phyloP scores from a whole-genome alignment of 345 rosid species.

The Eucalyptus fibrosa region DNA sequence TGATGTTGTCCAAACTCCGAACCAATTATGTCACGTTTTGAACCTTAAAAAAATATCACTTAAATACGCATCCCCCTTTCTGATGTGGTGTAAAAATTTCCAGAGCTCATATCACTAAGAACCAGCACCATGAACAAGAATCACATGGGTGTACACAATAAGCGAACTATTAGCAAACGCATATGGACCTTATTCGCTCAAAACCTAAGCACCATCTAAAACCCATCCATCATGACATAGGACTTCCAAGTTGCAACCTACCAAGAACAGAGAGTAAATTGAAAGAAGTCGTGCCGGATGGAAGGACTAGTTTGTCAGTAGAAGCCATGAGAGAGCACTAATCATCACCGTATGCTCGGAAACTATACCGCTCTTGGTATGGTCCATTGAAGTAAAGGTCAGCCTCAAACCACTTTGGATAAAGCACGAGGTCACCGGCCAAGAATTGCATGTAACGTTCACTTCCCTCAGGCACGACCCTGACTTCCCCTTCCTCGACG shows the following conservation, averaged over 20 bases:
- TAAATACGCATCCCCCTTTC: not conserved
- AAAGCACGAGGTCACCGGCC: slow-evolving; percentile 84
- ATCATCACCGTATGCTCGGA: slow-evolving; percentile 83
- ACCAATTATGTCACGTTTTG: not conserved
- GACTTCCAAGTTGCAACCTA: not conserved
- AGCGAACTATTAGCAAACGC: not conserved
- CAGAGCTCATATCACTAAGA: not conserved
- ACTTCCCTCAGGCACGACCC: slow-evolving; percentile 89
- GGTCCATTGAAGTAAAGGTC: slow-evolving; percentile 84
- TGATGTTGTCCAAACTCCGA: not conserved
- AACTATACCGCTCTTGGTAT: slow-evolving; percentile 77
- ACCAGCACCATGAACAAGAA: not conserved
- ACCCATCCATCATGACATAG: not conserved
- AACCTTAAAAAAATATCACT: not conserved
- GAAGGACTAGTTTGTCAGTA: not conserved
- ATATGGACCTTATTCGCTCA: not conserved
- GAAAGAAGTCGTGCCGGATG: not conserved
- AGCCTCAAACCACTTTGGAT: slow-evolving; percentile 95
- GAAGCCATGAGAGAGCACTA: not conserved
- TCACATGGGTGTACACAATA: not conserved
- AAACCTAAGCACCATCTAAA: not conserved
- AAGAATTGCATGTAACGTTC: slow-evolving; percentile 58
- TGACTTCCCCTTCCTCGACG: slow-evolving; percentile 94
- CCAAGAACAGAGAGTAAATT: not conserved
- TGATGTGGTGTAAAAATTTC: not conserved